These are phyloP conservation scores for Boletellus ananiceps DNA, from an alignment of 768 basidiomycete species.

Conservation along the genomic window DNA sequence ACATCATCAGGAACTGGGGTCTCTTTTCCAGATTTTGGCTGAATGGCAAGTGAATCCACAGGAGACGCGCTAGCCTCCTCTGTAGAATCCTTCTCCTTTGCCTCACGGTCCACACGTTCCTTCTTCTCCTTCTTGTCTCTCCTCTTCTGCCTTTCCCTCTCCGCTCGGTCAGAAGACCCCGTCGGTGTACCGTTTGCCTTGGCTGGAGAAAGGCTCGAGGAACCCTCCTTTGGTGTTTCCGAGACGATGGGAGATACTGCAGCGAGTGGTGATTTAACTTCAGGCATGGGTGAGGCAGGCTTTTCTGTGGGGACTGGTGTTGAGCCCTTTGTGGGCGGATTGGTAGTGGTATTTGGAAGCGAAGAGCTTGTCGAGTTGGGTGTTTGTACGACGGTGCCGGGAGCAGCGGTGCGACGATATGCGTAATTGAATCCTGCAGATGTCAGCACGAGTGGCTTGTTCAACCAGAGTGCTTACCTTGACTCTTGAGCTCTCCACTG, in stretches of 20 bases:
- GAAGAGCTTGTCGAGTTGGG: slow-evolving; percentile 54
- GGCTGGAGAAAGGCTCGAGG: slow-evolving; percentile 30
- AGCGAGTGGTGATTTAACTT: slow-evolving; percentile 33
- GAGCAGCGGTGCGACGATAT: slow-evolving; percentile 70
- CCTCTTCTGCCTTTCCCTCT: slow-evolving; percentile 54
- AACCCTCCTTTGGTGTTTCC: slow-evolving; percentile 33
- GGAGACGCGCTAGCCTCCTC: slow-evolving; percentile 29
- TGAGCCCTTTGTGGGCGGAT: slow-evolving; percentile 31
- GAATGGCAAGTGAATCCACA: slow-evolving; percentile 18
- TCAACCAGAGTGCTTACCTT: slow-evolving; percentile 52
- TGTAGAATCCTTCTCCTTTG: slow-evolving; percentile 36
- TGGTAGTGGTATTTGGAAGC: slow-evolving; percentile 39
- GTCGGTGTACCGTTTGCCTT: slow-evolving; percentile 32
- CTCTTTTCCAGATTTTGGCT: slow-evolving; percentile 37
- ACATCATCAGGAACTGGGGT: slow-evolving; percentile 32
- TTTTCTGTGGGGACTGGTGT: slow-evolving; percentile 36
- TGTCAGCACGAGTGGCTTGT: slow-evolving; percentile 5
- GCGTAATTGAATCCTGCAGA: slow-evolving; percentile 89
- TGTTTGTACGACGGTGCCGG: slow-evolving; percentile 49
- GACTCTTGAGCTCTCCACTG: slow-evolving; percentile 87
- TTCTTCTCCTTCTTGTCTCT: slow-evolving; percentile 63
- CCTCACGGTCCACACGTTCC: slow-evolving; percentile 43
- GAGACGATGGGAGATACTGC: slow-evolving; percentile 33
- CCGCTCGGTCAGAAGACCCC: slow-evolving; percentile 43
- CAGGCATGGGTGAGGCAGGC: slow-evolving; percentile 29